phyloP scores from a whole-genome alignment of 805 yeast genomes.

The Yarrowia alimentaria region DNA sequence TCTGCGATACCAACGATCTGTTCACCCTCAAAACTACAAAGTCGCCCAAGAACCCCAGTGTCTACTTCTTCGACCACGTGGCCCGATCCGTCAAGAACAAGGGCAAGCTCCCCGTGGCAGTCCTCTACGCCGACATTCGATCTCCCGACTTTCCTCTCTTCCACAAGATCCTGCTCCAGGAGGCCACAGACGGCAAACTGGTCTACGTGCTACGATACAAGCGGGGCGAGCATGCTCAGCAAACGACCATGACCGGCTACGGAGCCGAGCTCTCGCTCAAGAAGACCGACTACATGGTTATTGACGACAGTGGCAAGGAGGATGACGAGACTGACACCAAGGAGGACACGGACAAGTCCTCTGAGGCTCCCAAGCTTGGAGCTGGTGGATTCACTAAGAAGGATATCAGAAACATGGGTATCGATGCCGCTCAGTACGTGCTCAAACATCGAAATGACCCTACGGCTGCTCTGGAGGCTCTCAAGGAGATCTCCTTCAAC shows the following conservation, averaged over 20 bases:
- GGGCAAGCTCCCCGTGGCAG: slow-evolving; percentile 53
- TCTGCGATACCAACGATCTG: slow-evolving; percentile 68
- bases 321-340: slow-evolving; percentile 29
- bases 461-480: slow-evolving; percentile 41
- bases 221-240: slow-evolving; percentile 37
- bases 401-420: slow-evolving; percentile 37
- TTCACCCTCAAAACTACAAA: slow-evolving; percentile 70
- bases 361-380: too few species aligned
- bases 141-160: slow-evolving; percentile 53
- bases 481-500: slow-evolving; percentile 47
- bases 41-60: slow-evolving; percentile 35
- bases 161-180: slow-evolving; percentile 56
- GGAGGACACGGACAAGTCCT: too few species aligned
- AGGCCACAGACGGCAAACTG: slow-evolving; percentile 62
- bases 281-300: slow-evolving; percentile 62
- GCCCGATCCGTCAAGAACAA: slow-evolving; percentile 47
- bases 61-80: slow-evolving; percentile 53
- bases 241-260: slow-evolving; percentile 49
- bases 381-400: slow-evolving; percentile 16
- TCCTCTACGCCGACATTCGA: slow-evolving; percentile 65
- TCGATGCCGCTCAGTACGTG: slow-evolving; percentile 41
- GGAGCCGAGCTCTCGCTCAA: slow-evolving; percentile 65
- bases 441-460: slow-evolving; percentile 31
- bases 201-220: slow-evolving; percentile 75
- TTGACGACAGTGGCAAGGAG: slow-evolving; percentile 54